phyloP scores from a whole-genome alignment of 2,329 filamentous ascomycete genomes.

The Fulvia fulva region DNA sequence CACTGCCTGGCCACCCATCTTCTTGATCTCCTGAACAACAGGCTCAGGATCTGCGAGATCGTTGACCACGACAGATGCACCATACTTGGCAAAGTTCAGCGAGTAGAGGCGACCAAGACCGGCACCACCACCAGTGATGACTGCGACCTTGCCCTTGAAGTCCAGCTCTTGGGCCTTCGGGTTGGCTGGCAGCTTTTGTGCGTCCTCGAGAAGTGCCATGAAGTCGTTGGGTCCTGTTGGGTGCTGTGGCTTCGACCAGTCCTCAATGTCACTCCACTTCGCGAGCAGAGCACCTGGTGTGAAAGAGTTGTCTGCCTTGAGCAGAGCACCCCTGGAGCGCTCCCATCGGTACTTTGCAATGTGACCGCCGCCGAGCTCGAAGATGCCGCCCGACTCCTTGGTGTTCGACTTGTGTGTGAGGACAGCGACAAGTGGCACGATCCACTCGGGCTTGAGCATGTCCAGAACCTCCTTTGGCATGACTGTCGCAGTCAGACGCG shows the following conservation, averaged over 20 bases:
- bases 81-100: slow-evolving; percentile 79
- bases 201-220: slow-evolving; percentile 77
- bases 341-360: slow-evolving; percentile 94
- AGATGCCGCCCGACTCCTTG: slow-evolving; percentile 80
- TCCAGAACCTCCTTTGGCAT: slow-evolving; percentile 92
- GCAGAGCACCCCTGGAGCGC: slow-evolving; percentile 79
- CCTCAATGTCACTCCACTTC: slow-evolving; percentile 82
- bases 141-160: slow-evolving; percentile 78
- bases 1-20: slow-evolving; percentile 81
- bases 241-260: slow-evolving; percentile 81
- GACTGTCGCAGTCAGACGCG: slow-evolving; percentile 90
- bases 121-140: slow-evolving; percentile 83
- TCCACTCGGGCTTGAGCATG: slow-evolving; percentile 85
- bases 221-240: slow-evolving; percentile 85
- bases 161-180: slow-evolving; percentile 69
- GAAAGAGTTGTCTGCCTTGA: slow-evolving; percentile 83
- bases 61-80: slow-evolving; percentile 87
- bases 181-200: slow-evolving; percentile 70
- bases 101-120: slow-evolving; percentile 90
- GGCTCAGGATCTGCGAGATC: slow-evolving; percentile 89
- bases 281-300: slow-evolving; percentile 83
- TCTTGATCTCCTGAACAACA: slow-evolving; percentile 88
- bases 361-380: slow-evolving; percentile 89
- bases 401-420: slow-evolving; percentile 83
- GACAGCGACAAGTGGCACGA: slow-evolving; percentile 86